These are phyloP conservation scores for Russula sp. DNA, from an alignment of 768 basidiomycete genomes.

Conservation along the genomic window DNA sequence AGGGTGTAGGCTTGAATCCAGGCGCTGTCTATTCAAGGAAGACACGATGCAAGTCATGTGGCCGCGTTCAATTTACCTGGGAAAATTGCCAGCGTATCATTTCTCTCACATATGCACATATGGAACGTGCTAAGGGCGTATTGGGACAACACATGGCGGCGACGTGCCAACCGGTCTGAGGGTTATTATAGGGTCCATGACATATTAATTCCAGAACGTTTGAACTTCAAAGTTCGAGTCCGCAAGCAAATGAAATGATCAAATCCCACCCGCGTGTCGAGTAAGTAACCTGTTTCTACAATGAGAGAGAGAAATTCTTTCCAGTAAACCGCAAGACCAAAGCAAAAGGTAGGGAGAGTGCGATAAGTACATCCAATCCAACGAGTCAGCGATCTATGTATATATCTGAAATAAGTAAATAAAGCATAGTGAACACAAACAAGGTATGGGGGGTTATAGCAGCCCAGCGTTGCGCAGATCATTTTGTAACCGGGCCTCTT, in stretches of 20 bases:
- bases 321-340: neutral
- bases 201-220: neutral
- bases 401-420: neutral
- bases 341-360: constrained; percentile 2
- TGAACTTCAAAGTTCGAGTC: neutral
- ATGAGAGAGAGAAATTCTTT: neutral
- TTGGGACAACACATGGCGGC: neutral
- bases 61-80: neutral
- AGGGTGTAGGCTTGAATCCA: neutral
- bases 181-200: neutral
- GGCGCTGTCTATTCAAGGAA: neutral
- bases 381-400: neutral
- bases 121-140: neutral
- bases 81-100: neutral
- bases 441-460: constrained; percentile 1
- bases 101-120: neutral
- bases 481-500: constrained; percentile 25
- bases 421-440: neutral
- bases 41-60: constrained; percentile 1
- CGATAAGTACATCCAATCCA: constrained; percentile 13
- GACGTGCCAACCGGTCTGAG: neutral
- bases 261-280: neutral
- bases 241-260: neutral
- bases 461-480: constrained; percentile 29
- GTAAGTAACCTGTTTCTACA: constrained; percentile 13